phyloP scores from a whole-genome alignment of 2,329 filamentous ascomycete genomes.

The Claviceps spartinae region DNA sequence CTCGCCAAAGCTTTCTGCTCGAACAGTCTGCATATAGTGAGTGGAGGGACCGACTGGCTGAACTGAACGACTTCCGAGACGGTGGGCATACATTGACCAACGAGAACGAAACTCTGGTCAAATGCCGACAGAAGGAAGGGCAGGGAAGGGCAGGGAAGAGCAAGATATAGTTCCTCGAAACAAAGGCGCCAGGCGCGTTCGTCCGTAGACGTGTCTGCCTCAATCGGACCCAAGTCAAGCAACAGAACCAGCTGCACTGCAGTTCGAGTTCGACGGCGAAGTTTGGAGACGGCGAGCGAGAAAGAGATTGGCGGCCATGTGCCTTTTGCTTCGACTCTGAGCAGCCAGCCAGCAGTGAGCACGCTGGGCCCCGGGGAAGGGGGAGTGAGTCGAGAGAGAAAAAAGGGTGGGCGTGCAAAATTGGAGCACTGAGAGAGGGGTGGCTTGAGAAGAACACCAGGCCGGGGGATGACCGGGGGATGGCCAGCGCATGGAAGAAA shows the following conservation, averaged over 20 bases:
- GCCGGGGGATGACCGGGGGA: constrained; percentile 15
- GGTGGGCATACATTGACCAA: background rate
- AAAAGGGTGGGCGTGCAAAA: background rate
- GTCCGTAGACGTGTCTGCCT: background rate
- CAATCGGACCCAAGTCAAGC: background rate
- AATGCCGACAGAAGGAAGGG: background rate
- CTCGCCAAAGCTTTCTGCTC: background rate
- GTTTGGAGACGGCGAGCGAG: background rate
- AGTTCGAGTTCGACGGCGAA: background rate
- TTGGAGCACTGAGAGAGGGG: constrained; percentile 8
- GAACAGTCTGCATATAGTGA: no score
- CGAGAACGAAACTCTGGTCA: background rate
- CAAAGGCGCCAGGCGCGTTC: background rate
- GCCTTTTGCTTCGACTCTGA: constrained; percentile 4
- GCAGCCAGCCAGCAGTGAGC: constrained; percentile 1
- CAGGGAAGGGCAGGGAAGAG: background rate
- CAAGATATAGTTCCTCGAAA: background rate
- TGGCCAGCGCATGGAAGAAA: constrained; percentile 37
- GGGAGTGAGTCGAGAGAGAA: background rate
- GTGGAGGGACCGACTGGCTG: no score
- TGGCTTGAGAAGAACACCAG: constrained; percentile 12
- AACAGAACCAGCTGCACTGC: background rate
- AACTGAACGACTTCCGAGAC: background rate
- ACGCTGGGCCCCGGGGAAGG: constrained; percentile 1
- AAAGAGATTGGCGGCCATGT: constrained; percentile 3